Evolutionary conservation across 208 protist genomes (phyloP).

Genomic region (Borovskyia barvae): DNA sequence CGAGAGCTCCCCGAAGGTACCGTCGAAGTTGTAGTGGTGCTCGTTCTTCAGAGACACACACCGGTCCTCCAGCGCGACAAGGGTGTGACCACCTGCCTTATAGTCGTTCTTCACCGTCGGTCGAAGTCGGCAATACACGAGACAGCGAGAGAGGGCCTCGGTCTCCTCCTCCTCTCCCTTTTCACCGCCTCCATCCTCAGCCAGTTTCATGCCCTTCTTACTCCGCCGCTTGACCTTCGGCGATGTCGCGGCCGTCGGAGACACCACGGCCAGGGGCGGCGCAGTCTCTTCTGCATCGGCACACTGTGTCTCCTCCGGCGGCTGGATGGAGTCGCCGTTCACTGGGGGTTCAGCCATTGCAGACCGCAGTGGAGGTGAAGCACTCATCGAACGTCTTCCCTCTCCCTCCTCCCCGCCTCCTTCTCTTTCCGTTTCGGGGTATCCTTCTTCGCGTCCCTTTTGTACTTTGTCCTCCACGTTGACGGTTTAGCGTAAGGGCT

Average conservation of each 20-base stretch:
- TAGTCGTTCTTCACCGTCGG: conserved; percentile 70
- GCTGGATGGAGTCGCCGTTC: no score
- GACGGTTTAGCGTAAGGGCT: no score
- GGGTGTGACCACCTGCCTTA: conserved; percentile 54
- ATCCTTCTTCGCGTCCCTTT: no score
- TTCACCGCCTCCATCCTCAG: background rate
- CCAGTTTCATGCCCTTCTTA: conserved; percentile 8
- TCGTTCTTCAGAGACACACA: conserved; percentile 77
- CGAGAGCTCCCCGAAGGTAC: conserved; percentile 60
- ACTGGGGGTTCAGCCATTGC: no score
- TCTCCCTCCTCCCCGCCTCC: background rate
- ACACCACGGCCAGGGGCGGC: conserved; percentile 7
- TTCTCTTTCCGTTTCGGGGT: background rate
- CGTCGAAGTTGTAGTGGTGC: conserved; percentile 83
- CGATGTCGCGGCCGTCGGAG: background rate
- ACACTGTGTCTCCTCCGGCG: conserved; percentile 1
- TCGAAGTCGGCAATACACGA: conserved; percentile 81
- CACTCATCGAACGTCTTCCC: background rate
- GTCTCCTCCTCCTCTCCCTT: background rate
- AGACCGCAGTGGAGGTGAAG: no score
- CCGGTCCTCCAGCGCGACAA: conserved; percentile 57
- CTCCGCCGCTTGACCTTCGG: conserved; percentile 5
- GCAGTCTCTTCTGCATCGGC: conserved; percentile 15
- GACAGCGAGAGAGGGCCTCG: conserved; percentile 53
- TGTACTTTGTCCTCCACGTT: no score